Conservation (phyloP, 345 rosid genomes). For the Populus davidiana region DNA sequence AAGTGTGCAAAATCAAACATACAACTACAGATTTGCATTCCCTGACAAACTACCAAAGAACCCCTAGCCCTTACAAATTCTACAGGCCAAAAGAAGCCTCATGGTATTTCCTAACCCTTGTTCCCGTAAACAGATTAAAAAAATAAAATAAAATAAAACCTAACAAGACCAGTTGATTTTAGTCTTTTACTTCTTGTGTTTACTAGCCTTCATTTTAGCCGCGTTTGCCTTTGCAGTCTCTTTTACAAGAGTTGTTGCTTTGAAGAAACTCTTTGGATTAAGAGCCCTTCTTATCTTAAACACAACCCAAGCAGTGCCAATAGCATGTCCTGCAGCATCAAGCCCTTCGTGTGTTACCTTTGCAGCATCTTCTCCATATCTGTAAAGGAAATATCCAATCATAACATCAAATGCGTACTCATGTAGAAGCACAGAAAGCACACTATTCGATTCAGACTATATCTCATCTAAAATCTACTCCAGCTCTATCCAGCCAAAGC, state of each 20-base stretch:
- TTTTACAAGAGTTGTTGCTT: conserved; percentile 64
- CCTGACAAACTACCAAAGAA: neutral
- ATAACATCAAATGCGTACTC: neutral
- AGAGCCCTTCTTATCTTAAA: conserved; percentile 85
- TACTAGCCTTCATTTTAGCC: conserved; percentile 41
- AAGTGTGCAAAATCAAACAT: neutral
- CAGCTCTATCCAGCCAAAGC: neutral
- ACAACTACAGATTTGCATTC: neutral
- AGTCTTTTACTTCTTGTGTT: conserved; percentile 19
- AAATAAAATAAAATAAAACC: neutral
- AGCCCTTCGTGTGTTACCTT: conserved; percentile 67
- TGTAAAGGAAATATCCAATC: conserved; percentile 21
- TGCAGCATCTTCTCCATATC: conserved; percentile 81
- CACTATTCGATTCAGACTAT: neutral
- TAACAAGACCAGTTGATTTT: neutral
- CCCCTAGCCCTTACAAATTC: neutral
- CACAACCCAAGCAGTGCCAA: conserved; percentile 93
- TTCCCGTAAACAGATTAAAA: neutral
- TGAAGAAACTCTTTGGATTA: conserved; percentile 70
- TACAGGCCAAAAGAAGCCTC: neutral
- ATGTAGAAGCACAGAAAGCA: neutral
- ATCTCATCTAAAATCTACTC: neutral
- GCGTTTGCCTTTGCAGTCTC: conserved; percentile 53
- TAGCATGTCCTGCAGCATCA: conserved; percentile 82
- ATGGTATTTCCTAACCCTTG: neutral